phyloP scores from a whole-genome alignment of 345 rosid species.

The Trapa incisa region DNA sequence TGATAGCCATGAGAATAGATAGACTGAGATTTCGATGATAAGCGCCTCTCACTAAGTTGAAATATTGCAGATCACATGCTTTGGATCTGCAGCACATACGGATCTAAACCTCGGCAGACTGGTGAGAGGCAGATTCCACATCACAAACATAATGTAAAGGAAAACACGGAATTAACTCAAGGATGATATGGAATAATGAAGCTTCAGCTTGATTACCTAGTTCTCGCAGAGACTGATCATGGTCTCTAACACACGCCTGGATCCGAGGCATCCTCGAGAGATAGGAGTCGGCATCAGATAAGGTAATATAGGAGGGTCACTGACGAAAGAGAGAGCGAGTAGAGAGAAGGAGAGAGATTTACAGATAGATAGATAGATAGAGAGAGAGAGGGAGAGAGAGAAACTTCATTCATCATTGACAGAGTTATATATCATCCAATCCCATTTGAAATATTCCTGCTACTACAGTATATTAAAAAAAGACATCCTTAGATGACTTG shows the following conservation, averaged over 20 bases:
- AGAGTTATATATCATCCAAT: conserved; percentile 2
- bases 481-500: conserved; percentile 10
- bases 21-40: background rate
- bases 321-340: background rate
- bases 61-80: background rate
- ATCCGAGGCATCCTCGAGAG: background rate
- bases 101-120: background rate
- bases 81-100: background rate
- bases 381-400: conserved; percentile 3
- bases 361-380: background rate
- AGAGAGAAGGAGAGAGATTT: background rate
- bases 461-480: background rate
- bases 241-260: background rate
- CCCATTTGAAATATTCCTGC: conserved; percentile 14
- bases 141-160: background rate
- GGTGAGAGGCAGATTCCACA: background rate
- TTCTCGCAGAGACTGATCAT: background rate
- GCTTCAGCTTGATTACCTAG: background rate
- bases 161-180: background rate
- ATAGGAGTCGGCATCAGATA: background rate
- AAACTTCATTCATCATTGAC: background rate
- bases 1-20: background rate
- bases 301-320: background rate
- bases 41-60: background rate
- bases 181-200: background rate